These are phyloP conservation scores for Saccharomycopsis crataegensis DNA, from an alignment of 1,139 yeast genomes.

Conservation along the genomic window DNA sequence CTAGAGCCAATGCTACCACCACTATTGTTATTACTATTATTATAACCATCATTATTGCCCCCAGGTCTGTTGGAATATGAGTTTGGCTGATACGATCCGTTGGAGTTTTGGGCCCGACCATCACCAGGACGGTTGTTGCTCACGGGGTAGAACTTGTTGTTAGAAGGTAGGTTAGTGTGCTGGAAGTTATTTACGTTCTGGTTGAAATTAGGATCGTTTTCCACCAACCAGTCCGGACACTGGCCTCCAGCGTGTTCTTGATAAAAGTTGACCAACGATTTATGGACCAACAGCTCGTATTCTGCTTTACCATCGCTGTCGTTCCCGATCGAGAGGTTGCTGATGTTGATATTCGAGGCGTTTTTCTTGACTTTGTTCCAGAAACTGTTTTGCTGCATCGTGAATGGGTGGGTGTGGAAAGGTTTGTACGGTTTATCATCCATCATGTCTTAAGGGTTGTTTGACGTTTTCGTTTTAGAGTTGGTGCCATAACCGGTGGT, in stretches of 20 bases:
- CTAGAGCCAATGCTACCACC: background rate
- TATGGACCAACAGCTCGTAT: conserved; percentile 17
- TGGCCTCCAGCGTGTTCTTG: conserved; percentile 8
- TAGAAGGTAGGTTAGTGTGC: conserved; percentile 4
- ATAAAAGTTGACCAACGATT: conserved; percentile 16
- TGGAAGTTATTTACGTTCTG: background rate
- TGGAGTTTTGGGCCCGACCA: background rate
- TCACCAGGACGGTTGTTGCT: background rate
- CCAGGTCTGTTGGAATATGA: background rate
- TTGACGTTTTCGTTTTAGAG: no score
- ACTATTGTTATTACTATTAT: background rate
- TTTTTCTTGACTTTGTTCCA: conserved; percentile 12
- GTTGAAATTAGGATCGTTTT: conserved; percentile 15
- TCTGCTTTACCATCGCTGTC: conserved; percentile 18
- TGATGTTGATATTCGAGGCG: background rate
- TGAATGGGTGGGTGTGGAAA: no score
- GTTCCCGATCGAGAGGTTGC: background rate
- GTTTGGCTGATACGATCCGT: background rate
- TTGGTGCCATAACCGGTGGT: no score
- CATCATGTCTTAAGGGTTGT: no score
- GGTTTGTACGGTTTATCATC: no score
- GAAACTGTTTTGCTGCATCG: background rate
- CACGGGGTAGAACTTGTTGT: conserved; percentile 12
- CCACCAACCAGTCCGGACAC: conserved; percentile 18
- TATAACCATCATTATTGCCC: background rate